Percentiles rank a stretch among this genome's conserved stretches.
Evolutionary conservation across 2,329 filamentous ascomycete species (phyloP).

Genomic region (Diaporthe sp.): DNA sequence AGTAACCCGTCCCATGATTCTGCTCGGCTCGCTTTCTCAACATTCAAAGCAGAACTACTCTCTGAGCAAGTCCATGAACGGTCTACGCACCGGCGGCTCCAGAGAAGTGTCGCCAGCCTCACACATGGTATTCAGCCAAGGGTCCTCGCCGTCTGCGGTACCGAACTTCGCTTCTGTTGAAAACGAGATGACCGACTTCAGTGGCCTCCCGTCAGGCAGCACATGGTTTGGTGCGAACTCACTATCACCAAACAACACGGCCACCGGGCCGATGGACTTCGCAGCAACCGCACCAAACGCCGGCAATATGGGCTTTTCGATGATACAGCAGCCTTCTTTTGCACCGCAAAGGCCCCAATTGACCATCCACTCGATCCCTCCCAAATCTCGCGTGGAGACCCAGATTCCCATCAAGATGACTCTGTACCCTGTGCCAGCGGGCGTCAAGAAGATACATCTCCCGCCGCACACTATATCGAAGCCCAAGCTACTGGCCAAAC

Average conservation of each 20-base stretch:
- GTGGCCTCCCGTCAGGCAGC: conserved; percentile 13
- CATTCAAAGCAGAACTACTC: conserved; percentile 61
- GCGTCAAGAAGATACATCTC: conserved; percentile 85
- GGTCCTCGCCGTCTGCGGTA: conserved; percentile 63
- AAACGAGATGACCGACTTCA: conserved; percentile 55
- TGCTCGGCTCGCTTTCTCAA: conserved; percentile 44
- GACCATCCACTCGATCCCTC: conserved; percentile 69
- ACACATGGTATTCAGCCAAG: conserved; percentile 64
- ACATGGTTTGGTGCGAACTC: conserved; percentile 37
- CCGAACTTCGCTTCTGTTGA: conserved; percentile 63
- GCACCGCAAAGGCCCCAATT: conserved; percentile 41
- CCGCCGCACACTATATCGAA: conserved; percentile 94
- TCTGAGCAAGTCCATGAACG: conserved; percentile 64
- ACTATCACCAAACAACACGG: conserved; percentile 51
- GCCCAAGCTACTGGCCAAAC: conserved; percentile 87
- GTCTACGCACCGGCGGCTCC: conserved; percentile 60
- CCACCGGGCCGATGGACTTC: conserved; percentile 43
- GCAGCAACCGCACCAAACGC: not conserved
- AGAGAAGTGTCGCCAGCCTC: conserved; percentile 69
- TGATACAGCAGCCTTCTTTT: conserved; percentile 36
- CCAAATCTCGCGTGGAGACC: conserved; percentile 95
- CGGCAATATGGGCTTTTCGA: conserved; percentile 34
- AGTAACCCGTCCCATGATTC: not conserved
- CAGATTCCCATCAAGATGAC: conserved; percentile 92
- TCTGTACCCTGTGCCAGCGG: conserved; percentile 79